These are phyloP conservation scores for Pestalotiopsis sp. DNA, from an alignment of 2,329 filamentous ascomycete genomes.

Conservation along the genomic window DNA sequence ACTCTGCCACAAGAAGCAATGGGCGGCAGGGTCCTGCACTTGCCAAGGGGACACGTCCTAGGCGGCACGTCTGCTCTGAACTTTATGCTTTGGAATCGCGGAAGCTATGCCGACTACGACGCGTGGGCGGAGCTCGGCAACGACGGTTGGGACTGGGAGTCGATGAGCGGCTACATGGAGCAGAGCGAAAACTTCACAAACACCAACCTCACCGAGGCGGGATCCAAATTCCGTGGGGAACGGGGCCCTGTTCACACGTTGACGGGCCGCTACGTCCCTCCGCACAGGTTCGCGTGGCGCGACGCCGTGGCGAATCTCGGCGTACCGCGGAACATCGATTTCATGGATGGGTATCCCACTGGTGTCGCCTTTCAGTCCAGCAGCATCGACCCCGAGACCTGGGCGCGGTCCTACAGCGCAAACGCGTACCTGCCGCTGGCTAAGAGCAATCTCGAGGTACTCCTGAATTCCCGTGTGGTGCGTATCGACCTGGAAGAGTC, in stretches of 20 bases:
- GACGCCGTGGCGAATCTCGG: slow-evolving; percentile 2
- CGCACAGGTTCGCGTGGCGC: slow-evolving; percentile 4
- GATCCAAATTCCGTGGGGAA: slow-evolving; percentile 22
- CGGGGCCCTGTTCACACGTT: slow-evolving; percentile 22
- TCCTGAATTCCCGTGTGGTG: slow-evolving; percentile 37
- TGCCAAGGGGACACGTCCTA: slow-evolving; percentile 46
- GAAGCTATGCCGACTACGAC: slow-evolving; percentile 32
- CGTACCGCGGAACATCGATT: slow-evolving; percentile 10
- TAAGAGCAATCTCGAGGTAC: slow-evolving; percentile 43
- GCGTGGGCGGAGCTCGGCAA: slow-evolving; percentile 37
- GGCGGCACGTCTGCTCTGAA: slow-evolving; percentile 49
- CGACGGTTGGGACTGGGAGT: slow-evolving; percentile 37
- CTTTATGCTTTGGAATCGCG: slow-evolving; percentile 39
- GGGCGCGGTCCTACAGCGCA: slow-evolving; percentile 48
- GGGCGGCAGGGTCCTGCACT: slow-evolving; percentile 38
- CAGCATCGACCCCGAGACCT: slow-evolving; percentile 48
- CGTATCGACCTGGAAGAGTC: slow-evolving; percentile 38
- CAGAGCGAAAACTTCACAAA: slow-evolving; percentile 32
- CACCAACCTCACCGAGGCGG: slow-evolving; percentile 19
- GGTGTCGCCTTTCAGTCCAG: slow-evolving; percentile 54
- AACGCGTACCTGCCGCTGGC: slow-evolving; percentile 36
- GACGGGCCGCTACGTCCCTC: slow-evolving; percentile 8
- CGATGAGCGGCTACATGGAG: slow-evolving; percentile 36
- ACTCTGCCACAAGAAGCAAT: slow-evolving; percentile 40
- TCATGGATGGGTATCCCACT: slow-evolving; percentile 48